These are phyloP conservation scores for Ambrosiella cleistominuta DNA, from an alignment of 2,329 filamentous ascomycete genomes.

Conservation along the genomic window DNA sequence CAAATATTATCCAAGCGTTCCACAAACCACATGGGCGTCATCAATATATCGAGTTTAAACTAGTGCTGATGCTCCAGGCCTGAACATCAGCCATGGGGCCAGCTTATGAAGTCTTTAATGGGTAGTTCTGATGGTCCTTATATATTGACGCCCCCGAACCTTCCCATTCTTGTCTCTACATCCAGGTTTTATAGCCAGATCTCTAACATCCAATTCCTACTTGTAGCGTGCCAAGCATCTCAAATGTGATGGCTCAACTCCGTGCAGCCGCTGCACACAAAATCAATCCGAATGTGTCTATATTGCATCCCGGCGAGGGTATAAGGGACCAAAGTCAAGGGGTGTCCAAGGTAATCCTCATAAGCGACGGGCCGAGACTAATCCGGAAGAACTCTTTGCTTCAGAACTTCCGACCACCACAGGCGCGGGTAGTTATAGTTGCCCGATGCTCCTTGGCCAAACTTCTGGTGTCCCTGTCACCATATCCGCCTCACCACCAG, in stretches of 20 bases:
- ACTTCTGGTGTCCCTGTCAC: slow-evolving; percentile 18
- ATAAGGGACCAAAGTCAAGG: slow-evolving; percentile 45
- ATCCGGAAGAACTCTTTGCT: slow-evolving; percentile 7
- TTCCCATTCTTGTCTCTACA: too few species aligned
- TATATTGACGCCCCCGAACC: too few species aligned
- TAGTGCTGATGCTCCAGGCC: too few species aligned
- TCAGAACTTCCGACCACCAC: slow-evolving; percentile 3
- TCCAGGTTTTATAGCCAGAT: too few species aligned
- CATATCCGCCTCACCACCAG: slow-evolving; percentile 4
- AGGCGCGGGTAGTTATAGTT: slow-evolving; percentile 19
- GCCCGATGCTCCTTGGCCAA: slow-evolving; percentile 28
- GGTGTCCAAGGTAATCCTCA: slow-evolving; percentile 26
- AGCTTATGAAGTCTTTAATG: too few species aligned
- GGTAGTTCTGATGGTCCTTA: too few species aligned
- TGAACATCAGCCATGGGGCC: too few species aligned
- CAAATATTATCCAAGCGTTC: neutral
- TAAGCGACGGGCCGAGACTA: slow-evolving; percentile 13
- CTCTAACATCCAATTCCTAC: neutral
- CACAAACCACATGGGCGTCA: neutral
- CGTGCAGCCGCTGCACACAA: slow-evolving; percentile 49
- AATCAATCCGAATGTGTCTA: slow-evolving; percentile 49
- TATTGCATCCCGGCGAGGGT: slow-evolving; percentile 56
- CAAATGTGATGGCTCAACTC: slow-evolving; percentile 55
- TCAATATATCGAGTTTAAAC: too few species aligned
- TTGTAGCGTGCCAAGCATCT: slow-evolving; percentile 46